Conservation (phyloP, 257 asterid species). For the Solanum pimpinellifolium region DNA sequence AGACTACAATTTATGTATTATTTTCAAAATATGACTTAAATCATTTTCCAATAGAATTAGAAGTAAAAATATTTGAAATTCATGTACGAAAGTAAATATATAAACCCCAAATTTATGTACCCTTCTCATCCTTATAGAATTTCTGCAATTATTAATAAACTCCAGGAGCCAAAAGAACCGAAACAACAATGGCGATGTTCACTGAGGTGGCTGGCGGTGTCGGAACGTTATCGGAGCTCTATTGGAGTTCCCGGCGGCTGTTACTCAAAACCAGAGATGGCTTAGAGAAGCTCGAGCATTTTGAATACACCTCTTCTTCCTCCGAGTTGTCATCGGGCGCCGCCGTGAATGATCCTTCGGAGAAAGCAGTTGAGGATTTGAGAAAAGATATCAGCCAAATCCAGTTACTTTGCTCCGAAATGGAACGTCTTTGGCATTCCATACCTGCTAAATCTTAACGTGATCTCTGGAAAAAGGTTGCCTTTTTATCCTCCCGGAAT, state of each 20-base stretch:
- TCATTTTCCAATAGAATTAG: background rate
- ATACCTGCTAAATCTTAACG: background rate
- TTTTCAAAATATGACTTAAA: background rate
- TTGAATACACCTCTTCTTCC: background rate
- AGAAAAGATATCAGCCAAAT: background rate
- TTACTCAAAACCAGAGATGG: background rate
- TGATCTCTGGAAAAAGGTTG: background rate
- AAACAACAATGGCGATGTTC: background rate
- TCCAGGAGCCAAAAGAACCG: background rate
- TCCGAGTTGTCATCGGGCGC: background rate
- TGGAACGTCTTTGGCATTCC: background rate
- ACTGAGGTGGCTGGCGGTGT: background rate
- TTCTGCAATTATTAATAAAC: background rate
- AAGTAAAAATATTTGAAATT: no score
- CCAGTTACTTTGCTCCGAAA: background rate
- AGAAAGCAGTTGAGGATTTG: background rate
- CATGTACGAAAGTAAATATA: background rate
- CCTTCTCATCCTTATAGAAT: background rate
- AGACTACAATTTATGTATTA: background rate
- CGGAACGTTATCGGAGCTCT: background rate
- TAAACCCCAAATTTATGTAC: background rate
- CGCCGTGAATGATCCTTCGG: background rate
- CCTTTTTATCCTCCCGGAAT: background rate
- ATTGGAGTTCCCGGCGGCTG: background rate
- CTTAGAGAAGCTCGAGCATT: background rate